Conservation (phyloP, 2,329 filamentous ascomycete genomes). For the Grosmannia huntii region DNA sequence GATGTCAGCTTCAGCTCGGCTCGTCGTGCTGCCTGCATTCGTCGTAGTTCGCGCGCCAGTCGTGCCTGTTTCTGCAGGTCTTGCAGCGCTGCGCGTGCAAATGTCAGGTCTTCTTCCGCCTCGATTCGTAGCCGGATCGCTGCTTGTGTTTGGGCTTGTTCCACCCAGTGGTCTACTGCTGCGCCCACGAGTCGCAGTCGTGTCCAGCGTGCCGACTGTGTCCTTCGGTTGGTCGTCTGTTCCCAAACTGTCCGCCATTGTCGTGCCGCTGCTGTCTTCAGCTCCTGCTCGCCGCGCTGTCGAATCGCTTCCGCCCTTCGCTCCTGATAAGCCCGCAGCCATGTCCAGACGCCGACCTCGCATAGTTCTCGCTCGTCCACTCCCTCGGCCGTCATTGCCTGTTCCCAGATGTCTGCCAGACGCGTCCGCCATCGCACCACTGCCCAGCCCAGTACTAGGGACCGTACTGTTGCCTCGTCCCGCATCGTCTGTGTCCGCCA, state of each 20-base stretch:
- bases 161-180: constrained; percentile 5
- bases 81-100: constrained; percentile 2
- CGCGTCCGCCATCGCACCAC: constrained; percentile 17
- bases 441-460: constrained; percentile 16
- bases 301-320: constrained; percentile 14
- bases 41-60: constrained; percentile 5
- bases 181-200: not conserved
- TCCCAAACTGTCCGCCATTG: not conserved
- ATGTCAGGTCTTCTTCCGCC: constrained; percentile 6
- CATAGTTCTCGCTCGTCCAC: constrained; percentile 18
- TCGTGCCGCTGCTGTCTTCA: not conserved
- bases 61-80: constrained; percentile 8
- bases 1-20: not conserved
- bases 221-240: not conserved
- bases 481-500: constrained; percentile 54
- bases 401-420: constrained; percentile 13
- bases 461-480: constrained; percentile 40
- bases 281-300: not conserved
- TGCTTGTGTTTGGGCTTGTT: constrained; percentile 2
- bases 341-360: constrained; percentile 17
- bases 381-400: constrained; percentile 15
- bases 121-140: constrained; percentile 4
- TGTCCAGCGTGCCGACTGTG: too few species aligned
- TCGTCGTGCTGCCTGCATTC: not conserved
- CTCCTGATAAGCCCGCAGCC: constrained; percentile 18